Evolutionary conservation across 148 eudicot genomes (phyloP), one percentile per base, ranked within the genome.

Genomic region (Vaccinium macrocarpon): DNA sequence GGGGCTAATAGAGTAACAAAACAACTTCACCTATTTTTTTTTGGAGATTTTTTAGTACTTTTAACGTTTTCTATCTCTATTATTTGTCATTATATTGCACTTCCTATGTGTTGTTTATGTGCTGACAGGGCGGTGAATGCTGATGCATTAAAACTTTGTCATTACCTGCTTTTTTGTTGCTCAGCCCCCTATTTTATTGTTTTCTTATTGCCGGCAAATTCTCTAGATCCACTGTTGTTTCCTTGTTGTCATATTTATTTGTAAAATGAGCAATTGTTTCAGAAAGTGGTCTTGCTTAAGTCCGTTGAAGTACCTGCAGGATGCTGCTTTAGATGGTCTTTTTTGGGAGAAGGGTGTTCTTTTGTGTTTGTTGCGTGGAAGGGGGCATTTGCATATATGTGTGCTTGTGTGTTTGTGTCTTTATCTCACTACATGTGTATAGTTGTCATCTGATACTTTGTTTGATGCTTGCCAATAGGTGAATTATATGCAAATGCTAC

Each of bases 401-500:
- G 72, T 27, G 38, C 80, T 48, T 57, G 74, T 61, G 1, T 66
- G 6, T 66, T 66, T 66, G 76, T 68, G 49, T 70, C 82, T 13
- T 84, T 27, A 21, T 64, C 38, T 76, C 51, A 52, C 25, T 56
- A 19, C 56, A 25, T 42, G 61, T 52, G 35, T 55, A 19, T 56
- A 55, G 53, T 59, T 50, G 78, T 72, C 80, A 25, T 80, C 35
- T 51, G 64, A 35, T 74, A 35, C 49, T 32, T 80, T n/a, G 75
- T 84, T 50, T 85, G n/a, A 79, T 82, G 57, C 51, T 80, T 68
- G 75, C 35, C 86, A 82, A 82, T 92, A 94, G 97, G 82, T 70
- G 95, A 93, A 74, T 89, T 96, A 82, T 84, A 86, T 71, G 82
- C 70, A 35, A 96, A 87, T 81, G 94, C 90, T 76, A 85, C 84